These are phyloP conservation scores for Penicillium sp. DNA, from an alignment of 2,329 filamentous ascomycete genomes.

Conservation along the genomic window DNA sequence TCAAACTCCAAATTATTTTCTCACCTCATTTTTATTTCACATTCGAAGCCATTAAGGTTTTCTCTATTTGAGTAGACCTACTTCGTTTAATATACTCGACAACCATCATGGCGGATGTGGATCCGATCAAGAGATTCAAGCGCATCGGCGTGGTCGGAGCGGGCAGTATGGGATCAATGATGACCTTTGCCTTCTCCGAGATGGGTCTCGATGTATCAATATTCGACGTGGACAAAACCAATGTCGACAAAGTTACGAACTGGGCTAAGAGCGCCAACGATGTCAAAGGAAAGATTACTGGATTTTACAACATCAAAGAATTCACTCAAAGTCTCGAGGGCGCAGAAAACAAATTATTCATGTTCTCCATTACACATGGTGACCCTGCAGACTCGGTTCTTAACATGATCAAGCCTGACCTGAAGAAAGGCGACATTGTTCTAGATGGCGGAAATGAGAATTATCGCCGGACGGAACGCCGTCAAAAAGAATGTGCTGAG, in stretches of 20 bases:
- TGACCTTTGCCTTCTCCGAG: slow-evolving; percentile 43
- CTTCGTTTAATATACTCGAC: background rate
- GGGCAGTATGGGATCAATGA: slow-evolving; percentile 46
- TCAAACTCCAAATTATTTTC: background rate
- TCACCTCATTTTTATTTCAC: background rate
- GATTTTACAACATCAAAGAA: slow-evolving; percentile 36
- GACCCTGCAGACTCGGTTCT: slow-evolving; percentile 39
- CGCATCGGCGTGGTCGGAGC: slow-evolving; percentile 42
- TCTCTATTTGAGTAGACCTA: background rate
- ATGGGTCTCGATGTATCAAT: slow-evolving; percentile 40
- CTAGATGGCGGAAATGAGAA: slow-evolving; percentile 70
- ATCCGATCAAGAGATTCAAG: slow-evolving; percentile 32
- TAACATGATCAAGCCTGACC: slow-evolving; percentile 47
- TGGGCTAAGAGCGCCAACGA: slow-evolving; percentile 24
- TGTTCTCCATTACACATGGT: slow-evolving; percentile 45
- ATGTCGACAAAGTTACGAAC: slow-evolving; percentile 34
- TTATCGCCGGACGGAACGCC: slow-evolving; percentile 63
- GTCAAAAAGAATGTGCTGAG: slow-evolving; percentile 58
- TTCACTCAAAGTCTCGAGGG: slow-evolving; percentile 38
- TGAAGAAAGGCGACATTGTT: slow-evolving; percentile 64
- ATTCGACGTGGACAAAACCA: slow-evolving; percentile 37
- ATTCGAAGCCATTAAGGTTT: background rate
- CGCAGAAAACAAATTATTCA: slow-evolving; percentile 36
- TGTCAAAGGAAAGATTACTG: slow-evolving; percentile 33
- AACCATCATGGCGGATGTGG: slow-evolving; percentile 17